Base-by-base conservation (phyloP, 768 basidiomycete genomes). In the Russula foetens region DNA sequence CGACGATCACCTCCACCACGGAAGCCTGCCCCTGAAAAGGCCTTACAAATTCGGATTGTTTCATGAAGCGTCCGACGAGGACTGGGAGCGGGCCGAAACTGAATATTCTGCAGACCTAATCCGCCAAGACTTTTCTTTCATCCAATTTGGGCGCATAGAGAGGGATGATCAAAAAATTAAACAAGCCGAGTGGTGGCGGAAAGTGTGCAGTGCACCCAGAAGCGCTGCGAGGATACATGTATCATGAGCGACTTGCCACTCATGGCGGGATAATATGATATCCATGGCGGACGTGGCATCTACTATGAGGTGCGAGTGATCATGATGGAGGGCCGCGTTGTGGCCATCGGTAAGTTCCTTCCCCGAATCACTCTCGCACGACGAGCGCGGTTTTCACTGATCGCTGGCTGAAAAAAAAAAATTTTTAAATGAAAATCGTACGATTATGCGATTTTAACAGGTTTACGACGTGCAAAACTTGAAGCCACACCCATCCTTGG, bases 401-500 rank as follows among this genome's bases (percentile, higher is more conserved):
- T 35, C 31, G 46, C 46, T 7, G 2, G 35, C 12, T 11, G 6
- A 19, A 14, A n/a, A 41, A 7, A 31, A 15, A 19, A 58, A 14
- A 21, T 11, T 28, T n/a, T n/a, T n/a, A 14, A 14, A 24, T 23
- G 15, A 19, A 49, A 23, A n/a, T 21, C 19, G 21, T 31, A 24
- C 12, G 2, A 8, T 52, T 49, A 86, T 85, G 86, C n/a, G n/a
- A n/a, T n/a, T n/a, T n/a, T n/a, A n/a, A n/a, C n/a, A n/a, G n/a
- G n/a, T n/a, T n/a, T 8, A 85, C 82, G 1, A 75, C 83, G 12
- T 86, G 84, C 66, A 75, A 75, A n/a, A n/a, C n/a, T n/a, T n/a
- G n/a, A n/a, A n/a, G 19, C 85, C 86, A 3, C 86, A 86, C 64
- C 86, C 85, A 0, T 70, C 72, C n/a, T 1, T 86, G 81, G 76